Percentiles rank a stretch among this genome's conserved stretches.
Conservation (phyloP, 495 filamentous ascomycete genomes). For the Penicilliopsis zonata region DNA sequence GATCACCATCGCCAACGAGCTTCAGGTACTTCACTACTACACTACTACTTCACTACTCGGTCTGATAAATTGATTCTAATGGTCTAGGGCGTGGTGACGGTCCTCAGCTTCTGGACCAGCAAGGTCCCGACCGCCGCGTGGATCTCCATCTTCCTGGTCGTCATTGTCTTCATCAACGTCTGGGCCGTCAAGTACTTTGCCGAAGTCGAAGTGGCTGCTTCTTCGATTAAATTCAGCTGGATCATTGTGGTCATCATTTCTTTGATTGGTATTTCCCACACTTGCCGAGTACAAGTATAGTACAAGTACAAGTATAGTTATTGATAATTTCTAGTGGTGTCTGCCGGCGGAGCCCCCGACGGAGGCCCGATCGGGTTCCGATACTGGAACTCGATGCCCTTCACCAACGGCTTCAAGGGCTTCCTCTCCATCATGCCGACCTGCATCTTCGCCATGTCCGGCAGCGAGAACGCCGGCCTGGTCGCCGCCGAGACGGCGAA, state of each 20-base stretch:
- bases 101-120: slow-evolving; percentile 44
- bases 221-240: slow-evolving; percentile 35
- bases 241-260: slow-evolving; percentile 33
- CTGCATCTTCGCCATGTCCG: slow-evolving; percentile 55
- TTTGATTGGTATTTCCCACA: no score
- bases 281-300: no score
- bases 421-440: slow-evolving; percentile 54
- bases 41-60: no score
- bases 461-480: slow-evolving; percentile 44
- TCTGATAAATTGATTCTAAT: no score
- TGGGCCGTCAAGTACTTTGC: slow-evolving; percentile 39
- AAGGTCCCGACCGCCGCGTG: slow-evolving; percentile 30
- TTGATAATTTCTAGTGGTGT: no score
- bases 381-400: slow-evolving; percentile 55
- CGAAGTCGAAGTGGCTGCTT: slow-evolving; percentile 40
- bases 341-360: slow-evolving; percentile 43
- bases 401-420: slow-evolving; percentile 57
- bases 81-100: slow-evolving; percentile 45
- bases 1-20: slow-evolving; percentile 34
- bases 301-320: no score
- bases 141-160: slow-evolving; percentile 33
- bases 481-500: slow-evolving; percentile 54
- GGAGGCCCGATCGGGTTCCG: slow-evolving; percentile 42
- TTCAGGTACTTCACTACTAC: no score
- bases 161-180: slow-evolving; percentile 30